Conservation (phyloP, 257 asterid genomes). For the Solanum lycopersicoides region DNA sequence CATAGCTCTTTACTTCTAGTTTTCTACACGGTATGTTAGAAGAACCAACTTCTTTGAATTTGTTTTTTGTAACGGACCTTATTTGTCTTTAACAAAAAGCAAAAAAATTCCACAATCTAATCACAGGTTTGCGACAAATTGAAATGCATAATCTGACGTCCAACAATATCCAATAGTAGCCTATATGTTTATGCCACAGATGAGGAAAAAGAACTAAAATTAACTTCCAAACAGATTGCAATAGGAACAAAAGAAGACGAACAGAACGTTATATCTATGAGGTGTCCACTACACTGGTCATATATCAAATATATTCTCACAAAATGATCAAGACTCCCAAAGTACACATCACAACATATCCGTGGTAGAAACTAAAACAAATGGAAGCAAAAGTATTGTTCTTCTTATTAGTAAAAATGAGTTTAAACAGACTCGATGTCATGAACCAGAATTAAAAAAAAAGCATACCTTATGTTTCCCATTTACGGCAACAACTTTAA, state of each 20-base stretch:
- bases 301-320: background rate
- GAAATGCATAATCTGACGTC: background rate
- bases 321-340: background rate
- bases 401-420: background rate
- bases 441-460: background rate
- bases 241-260: background rate
- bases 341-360: background rate
- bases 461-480: conserved; percentile 56
- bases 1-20: background rate
- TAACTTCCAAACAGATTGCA: background rate
- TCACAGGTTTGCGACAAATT: background rate
- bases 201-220: background rate
- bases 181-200: background rate
- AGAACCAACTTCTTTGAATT: background rate
- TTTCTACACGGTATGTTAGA: background rate
- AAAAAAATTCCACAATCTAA: background rate
- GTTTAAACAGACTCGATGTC: background rate
- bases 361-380: background rate
- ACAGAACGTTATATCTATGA: background rate
- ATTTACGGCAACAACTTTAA: conserved; percentile 37
- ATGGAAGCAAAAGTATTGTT: background rate
- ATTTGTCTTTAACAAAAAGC: background rate
- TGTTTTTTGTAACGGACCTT: background rate
- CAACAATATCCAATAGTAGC: background rate
- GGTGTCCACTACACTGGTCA: background rate